These are phyloP conservation scores for Monosporascus sp. DNA, from an alignment of 2,329 filamentous ascomycete species.

Conservation along the genomic window DNA sequence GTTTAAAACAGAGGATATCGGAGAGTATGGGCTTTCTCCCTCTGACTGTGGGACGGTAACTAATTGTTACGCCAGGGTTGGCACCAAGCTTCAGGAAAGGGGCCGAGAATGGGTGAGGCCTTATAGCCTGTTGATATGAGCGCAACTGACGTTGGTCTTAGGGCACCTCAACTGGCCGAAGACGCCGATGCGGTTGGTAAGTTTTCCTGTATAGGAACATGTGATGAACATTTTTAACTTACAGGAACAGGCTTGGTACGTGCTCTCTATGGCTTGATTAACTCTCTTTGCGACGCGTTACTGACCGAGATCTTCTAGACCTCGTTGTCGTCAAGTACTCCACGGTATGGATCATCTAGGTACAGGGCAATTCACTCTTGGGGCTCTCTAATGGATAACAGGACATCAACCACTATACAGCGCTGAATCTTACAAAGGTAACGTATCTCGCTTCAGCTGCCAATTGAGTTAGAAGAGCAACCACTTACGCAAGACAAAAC, in stretches of 20 bases:
- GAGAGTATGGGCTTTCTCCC: constrained; percentile 9
- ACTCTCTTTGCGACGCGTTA: not conserved
- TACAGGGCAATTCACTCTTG: not conserved
- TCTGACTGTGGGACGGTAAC: not conserved
- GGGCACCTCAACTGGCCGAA: constrained; percentile 42
- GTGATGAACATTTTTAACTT: not conserved
- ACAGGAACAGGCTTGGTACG: not conserved
- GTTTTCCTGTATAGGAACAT: not conserved
- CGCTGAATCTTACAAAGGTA: constrained; percentile 33
- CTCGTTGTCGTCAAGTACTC: constrained; percentile 51
- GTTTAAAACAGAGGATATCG: constrained; percentile 49
- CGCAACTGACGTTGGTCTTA: not conserved
- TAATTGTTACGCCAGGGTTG: constrained; percentile 7
- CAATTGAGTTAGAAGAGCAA: too few relatives aligned
- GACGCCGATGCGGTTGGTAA: constrained; percentile 39
- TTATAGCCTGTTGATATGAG: not conserved
- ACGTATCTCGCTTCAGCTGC: not conserved
- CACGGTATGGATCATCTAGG: not conserved
- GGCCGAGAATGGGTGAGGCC: constrained; percentile 29
- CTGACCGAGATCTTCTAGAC: constrained; percentile 30
- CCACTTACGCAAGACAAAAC: too few relatives aligned
- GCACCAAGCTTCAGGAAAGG: constrained; percentile 29
- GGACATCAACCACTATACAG: constrained; percentile 49
- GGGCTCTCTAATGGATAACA: not conserved
- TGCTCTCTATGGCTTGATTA: not conserved